phyloP scores from a whole-genome alignment of 2,329 filamentous ascomycete species.

The Epicoccum nigrum region DNA sequence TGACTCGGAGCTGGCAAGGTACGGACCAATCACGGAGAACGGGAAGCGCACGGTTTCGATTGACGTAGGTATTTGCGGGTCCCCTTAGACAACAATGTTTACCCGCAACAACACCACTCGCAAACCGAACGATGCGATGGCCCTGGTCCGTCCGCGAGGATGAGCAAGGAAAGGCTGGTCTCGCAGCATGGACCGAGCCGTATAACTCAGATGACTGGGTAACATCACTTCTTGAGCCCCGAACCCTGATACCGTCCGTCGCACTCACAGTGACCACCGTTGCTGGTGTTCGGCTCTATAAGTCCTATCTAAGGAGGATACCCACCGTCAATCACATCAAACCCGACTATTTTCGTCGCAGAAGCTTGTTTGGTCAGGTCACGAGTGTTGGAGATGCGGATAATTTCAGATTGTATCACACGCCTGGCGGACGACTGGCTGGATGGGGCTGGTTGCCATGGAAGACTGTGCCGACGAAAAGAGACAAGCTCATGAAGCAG shows the following conservation, averaged over 20 bases:
- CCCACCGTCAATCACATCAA: slow-evolving; percentile 77
- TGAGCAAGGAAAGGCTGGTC: slow-evolving; percentile 40
- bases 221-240: slow-evolving; percentile 61
- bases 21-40: slow-evolving; percentile 5
- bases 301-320: slow-evolving; percentile 78
- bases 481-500: slow-evolving; percentile 72
- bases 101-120: slow-evolving; percentile 22
- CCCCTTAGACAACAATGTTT: slow-evolving; percentile 16
- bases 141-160: slow-evolving; percentile 46
- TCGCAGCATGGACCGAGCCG: slow-evolving; percentile 51
- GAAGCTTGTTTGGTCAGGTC: slow-evolving; percentile 82
- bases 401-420: slow-evolving; percentile 93
- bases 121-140: slow-evolving; percentile 50
- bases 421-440: slow-evolving; percentile 81
- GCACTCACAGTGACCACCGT: slow-evolving; percentile 63
- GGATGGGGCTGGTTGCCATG: slow-evolving; percentile 91
- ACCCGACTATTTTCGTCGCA: slow-evolving; percentile 73
- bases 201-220: slow-evolving; percentile 55
- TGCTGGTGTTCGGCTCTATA: slow-evolving; percentile 66
- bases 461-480: slow-evolving; percentile 72
- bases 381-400: slow-evolving; percentile 97
- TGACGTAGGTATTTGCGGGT: slow-evolving; percentile 16
- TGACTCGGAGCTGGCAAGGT: too few relatives aligned
- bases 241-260: slow-evolving; percentile 60
- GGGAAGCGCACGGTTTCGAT: slow-evolving; percentile 12